Conservation (phyloP, 2,329 filamentous ascomycete genomes). For the Trichoderma gracile region DNA sequence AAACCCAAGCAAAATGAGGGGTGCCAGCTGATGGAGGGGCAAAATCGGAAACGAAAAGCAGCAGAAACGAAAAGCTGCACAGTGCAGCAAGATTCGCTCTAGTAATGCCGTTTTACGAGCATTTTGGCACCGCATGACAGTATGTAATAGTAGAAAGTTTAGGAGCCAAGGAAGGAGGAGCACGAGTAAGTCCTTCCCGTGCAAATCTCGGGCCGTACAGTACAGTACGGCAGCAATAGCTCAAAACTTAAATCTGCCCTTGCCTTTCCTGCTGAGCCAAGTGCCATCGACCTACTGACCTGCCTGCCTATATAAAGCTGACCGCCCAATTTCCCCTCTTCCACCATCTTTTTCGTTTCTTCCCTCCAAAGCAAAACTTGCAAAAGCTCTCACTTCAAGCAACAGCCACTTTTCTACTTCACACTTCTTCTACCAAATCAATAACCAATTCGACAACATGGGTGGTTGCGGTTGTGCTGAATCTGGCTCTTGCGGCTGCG, state of each 20-base stretch:
- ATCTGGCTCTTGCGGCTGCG: constrained; percentile 46
- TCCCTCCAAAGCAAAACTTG: neutral
- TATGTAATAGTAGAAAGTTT: no score
- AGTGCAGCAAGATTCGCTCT: neutral
- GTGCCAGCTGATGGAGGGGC: constrained; percentile 1
- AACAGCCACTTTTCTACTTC: neutral
- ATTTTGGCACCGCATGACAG: no score
- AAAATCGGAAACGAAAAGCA: neutral
- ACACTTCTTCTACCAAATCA: neutral
- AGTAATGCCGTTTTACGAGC: no score
- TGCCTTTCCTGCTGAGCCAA: neutral
- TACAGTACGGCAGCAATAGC: neutral
- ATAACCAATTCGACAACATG: constrained; percentile 40
- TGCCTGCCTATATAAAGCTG: constrained; percentile 22
- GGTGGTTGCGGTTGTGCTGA: constrained; percentile 46
- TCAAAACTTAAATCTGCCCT: neutral
- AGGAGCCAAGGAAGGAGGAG: no score
- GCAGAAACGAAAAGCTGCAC: neutral
- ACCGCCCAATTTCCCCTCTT: constrained; percentile 12
- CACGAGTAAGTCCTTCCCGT: no score
- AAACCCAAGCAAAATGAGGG: neutral
- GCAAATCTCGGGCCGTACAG: neutral
- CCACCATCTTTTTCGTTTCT: neutral
- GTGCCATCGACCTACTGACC: no score
- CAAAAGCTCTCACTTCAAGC: neutral